Percentiles rank a stretch among this genome's conserved stretches.
These are phyloP conservation scores for Shiraia sp. DNA, from an alignment of 2,329 filamentous ascomycete species.

Conservation along the genomic window DNA sequence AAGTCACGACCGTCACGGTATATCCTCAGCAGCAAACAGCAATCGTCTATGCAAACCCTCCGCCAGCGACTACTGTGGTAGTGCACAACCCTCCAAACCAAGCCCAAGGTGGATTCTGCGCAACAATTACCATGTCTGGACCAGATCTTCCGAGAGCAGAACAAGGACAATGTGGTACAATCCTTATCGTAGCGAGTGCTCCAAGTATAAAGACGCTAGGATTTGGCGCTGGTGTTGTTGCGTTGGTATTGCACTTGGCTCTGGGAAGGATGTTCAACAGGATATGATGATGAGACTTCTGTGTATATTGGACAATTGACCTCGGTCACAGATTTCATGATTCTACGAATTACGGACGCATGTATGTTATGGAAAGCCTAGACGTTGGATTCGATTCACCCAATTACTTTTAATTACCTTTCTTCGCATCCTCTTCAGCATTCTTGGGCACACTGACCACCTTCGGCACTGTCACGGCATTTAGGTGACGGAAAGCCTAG, in stretches of 20 bases:
- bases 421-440: conserved; percentile 56
- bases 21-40: conserved; percentile 33
- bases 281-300: conserved; percentile 7
- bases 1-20: conserved; percentile 42
- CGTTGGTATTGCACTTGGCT: conserved; percentile 27
- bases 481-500: conserved; percentile 58
- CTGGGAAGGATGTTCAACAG: conserved; percentile 33
- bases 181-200: conserved; percentile 38
- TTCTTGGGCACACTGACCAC: conserved; percentile 58
- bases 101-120: conserved; percentile 39
- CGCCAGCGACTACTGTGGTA: conserved; percentile 23
- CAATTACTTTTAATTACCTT: conserved; percentile 43
- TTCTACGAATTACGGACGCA: conserved; percentile 26
- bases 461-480: conserved; percentile 56
- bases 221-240: conserved; percentile 17
- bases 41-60: conserved; percentile 32
- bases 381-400: conserved; percentile 9
- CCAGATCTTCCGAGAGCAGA: conserved; percentile 39
- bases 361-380: conserved; percentile 13
- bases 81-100: conserved; percentile 27
- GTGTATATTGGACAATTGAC: neutral
- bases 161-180: conserved; percentile 43
- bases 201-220: conserved; percentile 21
- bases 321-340: conserved; percentile 7
- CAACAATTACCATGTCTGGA: conserved; percentile 42